Evolutionary conservation across 192 early-diverging fungal genomes (phyloP), one percentile per base, ranked within the genome.

Genomic region (Linnemannia exigua): DNA sequence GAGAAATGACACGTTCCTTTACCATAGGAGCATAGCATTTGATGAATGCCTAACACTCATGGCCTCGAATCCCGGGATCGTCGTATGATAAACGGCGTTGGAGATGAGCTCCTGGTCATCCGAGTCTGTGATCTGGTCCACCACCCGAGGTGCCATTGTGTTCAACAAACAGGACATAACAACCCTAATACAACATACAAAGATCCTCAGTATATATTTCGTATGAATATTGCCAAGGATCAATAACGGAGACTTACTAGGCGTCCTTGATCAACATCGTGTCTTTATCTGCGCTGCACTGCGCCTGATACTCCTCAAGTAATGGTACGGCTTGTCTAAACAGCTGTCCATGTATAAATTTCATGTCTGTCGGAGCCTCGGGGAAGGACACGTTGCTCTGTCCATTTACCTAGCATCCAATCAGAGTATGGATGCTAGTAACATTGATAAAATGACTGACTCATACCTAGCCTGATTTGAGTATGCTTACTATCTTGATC

Each of bases 301-400:
- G 70, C 14, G 70, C 41, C 70, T 71, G 70, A 47, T 71, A 71
- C 38, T 71, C 70, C 70, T 71, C 15, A 46, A 46, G 44, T 71
- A 71, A 46, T 71, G 35, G 33, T 31, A 68, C 67, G 41, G 70
- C 70, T 15, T 47, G 70, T 22, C 41, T 71, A 71, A 71, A 71
- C 3, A 71, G 38, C 41, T 47, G 36, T 47, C 70, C 12, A 46
- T 71, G 38, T 36, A 71, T 71, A 71, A 33, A 71, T 46, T 46
- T 71, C 70, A 47, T 71, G 70, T 71, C 70, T 19, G 41, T 71
- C 12, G 41, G 70, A 47, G 70, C 35, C 44, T 71, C 70, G 9
- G 70, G 70, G 70, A 71, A 71, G 70, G 70, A 71, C 70, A 71
- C 38, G 70, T 71, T 46, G 70, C 41, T 71, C 41, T 47, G 70